Base-by-base conservation (phyloP, 2,329 filamentous ascomycete species). In the Ophiostoma populinum region DNA sequence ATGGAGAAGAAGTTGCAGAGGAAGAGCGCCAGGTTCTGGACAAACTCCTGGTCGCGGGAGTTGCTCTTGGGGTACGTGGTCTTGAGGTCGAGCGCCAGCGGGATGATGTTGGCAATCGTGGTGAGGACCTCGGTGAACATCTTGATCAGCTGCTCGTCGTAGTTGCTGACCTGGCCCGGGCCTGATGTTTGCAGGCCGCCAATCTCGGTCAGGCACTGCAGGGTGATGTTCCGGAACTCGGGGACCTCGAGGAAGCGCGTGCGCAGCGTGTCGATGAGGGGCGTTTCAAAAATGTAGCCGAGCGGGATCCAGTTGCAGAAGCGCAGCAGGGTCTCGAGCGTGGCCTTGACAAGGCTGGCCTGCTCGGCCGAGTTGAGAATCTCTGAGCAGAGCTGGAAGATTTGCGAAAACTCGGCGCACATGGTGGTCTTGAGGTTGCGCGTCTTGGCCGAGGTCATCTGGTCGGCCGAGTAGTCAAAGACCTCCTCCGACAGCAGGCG, bases 261-360 rank as follows among this genome's bases (percentile, higher is more conserved):
- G 45, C 90, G 76, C 42, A 98, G 63, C 1, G 87, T 95, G 50
- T 93, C 85, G 56, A 98, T 95, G 44, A 98, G 75, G 24, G 81
- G 76, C 0, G 87, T 98, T 65, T 98, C 90, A 57, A 98, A 98
- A 47, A 98, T 95, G 59, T 94, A 98, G 38, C 92, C 90, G 25
- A 98, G 63, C 0, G 90, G 90, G 38, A 98, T 98, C 90, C 90
- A 98, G 65, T 95, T 95, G 55, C 93, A 80, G 58, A 98, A 98
- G 40, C 86, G 81, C 36, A 98, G 69, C 24, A 98, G 65, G 1
- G 90, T 98, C 61, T 95, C 86, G 36, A 98, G 69, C 1, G 90
- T 98, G n/a, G 87, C 83, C 61, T 90, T 92, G 59, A 98, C 76
- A 37, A 98, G 65, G 50, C 77, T 92, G 25, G 80, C 69, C 55